Evolutionary conservation across 164 flowering plant species (phyloP), one percentile per base, ranked within the genome.

Genomic region (Stephania yunnanensis): DNA sequence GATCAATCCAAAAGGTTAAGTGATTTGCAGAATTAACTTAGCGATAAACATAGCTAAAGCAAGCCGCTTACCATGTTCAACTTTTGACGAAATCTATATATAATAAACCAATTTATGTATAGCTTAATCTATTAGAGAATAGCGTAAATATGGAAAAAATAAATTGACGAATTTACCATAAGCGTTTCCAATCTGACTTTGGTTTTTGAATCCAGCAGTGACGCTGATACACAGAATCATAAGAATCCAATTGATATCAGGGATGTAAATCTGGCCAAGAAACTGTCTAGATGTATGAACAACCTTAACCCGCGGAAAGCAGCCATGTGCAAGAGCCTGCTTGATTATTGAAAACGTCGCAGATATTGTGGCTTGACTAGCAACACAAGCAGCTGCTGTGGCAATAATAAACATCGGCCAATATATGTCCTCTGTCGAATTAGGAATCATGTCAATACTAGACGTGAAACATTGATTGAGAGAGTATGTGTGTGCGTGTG

Each of bases 291-390:
- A 93, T 42, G 98, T 93, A 74, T 93, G 95, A 12, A 92, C 88
- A 46, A 93, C 90, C 76, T 89, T 93, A 61, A 93, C 98, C 81
- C 98, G 87, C 4, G 98, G 98, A 69, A 93, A 93, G 82, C 98
- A 93, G 29, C 98, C 94, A 55, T 81, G 91, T n/a, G 98, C 94
- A 50, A 81, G 87, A 11, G 97, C 93, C 79, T 93, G 98, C 88
- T 93, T 93, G 78, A 93, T 89, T 74, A 92, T 86, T 52, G 98
- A 93, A 84, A 92, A 93, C 0, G 98, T 89, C 5, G 97, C 97
- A 42, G 95, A 82, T 81, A 93, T 92, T 20, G 93, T 90, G 63
- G 98, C 95, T 78, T 93, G 98, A 80, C 98, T 93, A 10, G 97
- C 98, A 74, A 93, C 98, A 67, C 87, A 68, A 48, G 98, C 98